Base-by-base conservation (phyloP, 148 eudicot species). In the Diospyros kaki region DNA sequence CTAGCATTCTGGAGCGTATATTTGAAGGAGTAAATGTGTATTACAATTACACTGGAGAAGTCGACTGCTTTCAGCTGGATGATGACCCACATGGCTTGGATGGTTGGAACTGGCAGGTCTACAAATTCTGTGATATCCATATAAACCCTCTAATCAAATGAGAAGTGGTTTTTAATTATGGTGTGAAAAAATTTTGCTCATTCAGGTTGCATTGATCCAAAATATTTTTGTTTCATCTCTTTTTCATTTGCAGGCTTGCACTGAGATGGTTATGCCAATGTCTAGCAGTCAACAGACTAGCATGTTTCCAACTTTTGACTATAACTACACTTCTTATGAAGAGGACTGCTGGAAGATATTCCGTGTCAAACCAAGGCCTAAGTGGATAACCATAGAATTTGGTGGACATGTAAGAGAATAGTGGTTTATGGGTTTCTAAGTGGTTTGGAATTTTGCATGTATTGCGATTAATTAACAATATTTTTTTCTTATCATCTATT, bases 41-140 rank as follows among this genome's bases (percentile, higher is more conserved):
- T 69, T 94, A 94, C 79, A 94, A 94, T 84, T 94, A 87, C 75
- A 94, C 92, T 58, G 98, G 97, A 80, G 45, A 76, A 28, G 89
- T 80, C 65, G 78, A 89, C 58, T 94, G 98, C 87, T 94, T 91
- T 80, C 80, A 94, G 53, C 75, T 94, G 85, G 93, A 87, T 78
- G 97, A 91, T 79, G 98, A 94, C 68, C 97, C 97, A 74, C 97
- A 91, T 80, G 98, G 98, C 66, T 78, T 89, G 89, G 82, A 80
- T 79, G 98, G 98, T 71, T 94, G 98, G 98, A 78, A 94, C 68
- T 94, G 95, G 95, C 98, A 94, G 97, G 98, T 94, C 44, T 66
- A 62, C 38, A 56, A 56, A 53, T 38, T 46, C 15, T 39, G 15
- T 18, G 3, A 11, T n/a, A 14, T 63, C 5, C 1, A 56, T 42